A percentile compares a stretch with the other conserved stretches of the same genome.
Conservation (phyloP, 2,329 filamentous ascomycete genomes). For the Colletotrichum sp. region DNA sequence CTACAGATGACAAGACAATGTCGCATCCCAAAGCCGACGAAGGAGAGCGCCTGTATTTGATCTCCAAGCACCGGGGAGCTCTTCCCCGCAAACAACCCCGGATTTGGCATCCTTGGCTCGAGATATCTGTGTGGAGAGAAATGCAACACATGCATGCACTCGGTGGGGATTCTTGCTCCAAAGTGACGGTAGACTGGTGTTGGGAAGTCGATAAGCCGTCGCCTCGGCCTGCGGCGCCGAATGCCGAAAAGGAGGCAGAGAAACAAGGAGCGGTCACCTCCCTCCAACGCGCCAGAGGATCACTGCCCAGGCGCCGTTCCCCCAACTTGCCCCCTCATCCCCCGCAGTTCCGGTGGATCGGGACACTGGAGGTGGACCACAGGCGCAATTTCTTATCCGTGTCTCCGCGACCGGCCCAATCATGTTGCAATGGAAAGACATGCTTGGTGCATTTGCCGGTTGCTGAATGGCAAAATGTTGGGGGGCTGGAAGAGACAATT, state of each 20-base stretch:
- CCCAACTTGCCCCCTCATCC: not conserved
- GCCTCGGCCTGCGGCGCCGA: constrained; percentile 5
- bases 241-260: not conserved
- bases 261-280: not conserved
- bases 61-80: not conserved
- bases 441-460: not conserved
- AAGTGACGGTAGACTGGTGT: not conserved
- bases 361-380: not conserved
- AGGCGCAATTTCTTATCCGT: not conserved
- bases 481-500: not conserved
- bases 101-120: constrained; percentile 12
- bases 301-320: not conserved
- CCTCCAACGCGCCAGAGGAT: not conserved
- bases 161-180: not conserved
- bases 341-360: not conserved
- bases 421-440: not conserved
- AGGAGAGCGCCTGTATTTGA: not conserved
- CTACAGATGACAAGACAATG: not conserved
- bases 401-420: not conserved
- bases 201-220: not conserved
- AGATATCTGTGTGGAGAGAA: not conserved
- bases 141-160: not conserved
- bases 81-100: constrained; percentile 14
- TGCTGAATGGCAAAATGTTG: not conserved
- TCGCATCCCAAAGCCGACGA: not conserved